phyloP scores from a whole-genome alignment of 352 stramenopile genomes.

The Globisporangium sylvaticum region DNA sequence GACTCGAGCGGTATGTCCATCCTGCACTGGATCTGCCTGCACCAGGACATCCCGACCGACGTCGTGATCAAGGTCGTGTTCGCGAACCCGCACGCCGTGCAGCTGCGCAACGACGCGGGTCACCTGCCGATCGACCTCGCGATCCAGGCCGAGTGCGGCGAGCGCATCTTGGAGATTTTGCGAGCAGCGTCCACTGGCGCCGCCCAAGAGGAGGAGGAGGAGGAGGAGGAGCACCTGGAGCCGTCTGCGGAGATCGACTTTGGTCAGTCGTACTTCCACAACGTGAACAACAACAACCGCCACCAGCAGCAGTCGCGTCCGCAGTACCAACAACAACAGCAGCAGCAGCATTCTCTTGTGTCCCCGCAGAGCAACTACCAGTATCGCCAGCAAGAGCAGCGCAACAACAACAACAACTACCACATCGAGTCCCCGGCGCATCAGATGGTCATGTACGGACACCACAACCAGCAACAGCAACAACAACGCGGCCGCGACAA shows the following conservation, averaged over 20 bases:
- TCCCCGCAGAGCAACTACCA: slow-evolving; percentile 13
- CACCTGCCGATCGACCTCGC: slow-evolving; percentile 73
- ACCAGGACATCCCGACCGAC: slow-evolving; percentile 68
- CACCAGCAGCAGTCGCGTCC: slow-evolving; percentile 22
- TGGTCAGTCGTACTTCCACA: slow-evolving; percentile 33
- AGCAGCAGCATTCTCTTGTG: slow-evolving; percentile 23
- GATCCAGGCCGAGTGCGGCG: slow-evolving; percentile 66
- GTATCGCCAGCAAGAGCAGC: slow-evolving; percentile 20
- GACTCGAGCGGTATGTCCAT: slow-evolving; percentile 75
- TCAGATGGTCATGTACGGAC: slow-evolving; percentile 12
- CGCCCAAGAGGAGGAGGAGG: slow-evolving; percentile 20
- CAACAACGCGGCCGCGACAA: slow-evolving; percentile 19
- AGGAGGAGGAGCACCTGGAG: slow-evolving; percentile 8
- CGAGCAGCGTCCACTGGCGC: slow-evolving; percentile 43
- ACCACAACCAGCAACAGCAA: neutral
- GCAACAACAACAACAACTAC: slow-evolving; percentile 20
- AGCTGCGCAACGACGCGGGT: slow-evolving; percentile 68
- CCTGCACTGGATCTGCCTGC: slow-evolving; percentile 77
- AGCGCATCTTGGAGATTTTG: slow-evolving; percentile 70
- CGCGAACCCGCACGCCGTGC: slow-evolving; percentile 67
- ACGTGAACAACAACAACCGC: slow-evolving; percentile 26
- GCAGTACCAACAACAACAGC: slow-evolving; percentile 28
- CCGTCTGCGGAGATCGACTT: slow-evolving; percentile 33
- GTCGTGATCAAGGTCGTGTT: slow-evolving; percentile 80
- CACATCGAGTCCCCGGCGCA: neutral